Base-by-base conservation (phyloP, 1,284 basidiomycete genomes). In the Papiliotrema terrestris region DNA sequence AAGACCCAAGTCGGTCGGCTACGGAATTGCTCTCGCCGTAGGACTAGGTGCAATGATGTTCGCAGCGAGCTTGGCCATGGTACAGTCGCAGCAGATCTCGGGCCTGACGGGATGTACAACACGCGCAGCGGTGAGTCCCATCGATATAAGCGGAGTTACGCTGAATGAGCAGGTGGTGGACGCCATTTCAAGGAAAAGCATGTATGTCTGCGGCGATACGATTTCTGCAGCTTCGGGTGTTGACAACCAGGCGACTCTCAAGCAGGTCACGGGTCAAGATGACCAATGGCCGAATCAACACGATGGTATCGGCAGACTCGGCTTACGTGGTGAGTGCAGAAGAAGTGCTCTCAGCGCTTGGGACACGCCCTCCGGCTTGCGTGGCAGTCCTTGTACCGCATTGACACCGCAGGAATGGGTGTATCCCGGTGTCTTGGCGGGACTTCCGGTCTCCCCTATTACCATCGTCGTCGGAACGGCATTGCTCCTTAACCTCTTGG, bases 231-330 rank as follows among this genome's bases (percentile, higher is more conserved):
- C 1, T 25, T 25, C n/a, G 4, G 13, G 37, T 86, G 86, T 68
- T 80, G 80, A 56, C 71, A 45, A 77, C 78, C 84, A 61, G 60
- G 57, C 59, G 65, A 1, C 48, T 67, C 4, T 69, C 65, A 6
- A 49, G 56, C n/a, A 55, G 58, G 50, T 47, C 65, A 5, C 45
- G 61, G 4, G n/a, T 56, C 2, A 51, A 51, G 5, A 57, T 62
- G 47, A 61, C 59, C 19, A 63, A 62, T 44, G 65, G 65, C 8
- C 54, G 57, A 66, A 83, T 88, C 52, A 87, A 84, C 8, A 87
- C 85, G 0, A 83, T 88, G 79, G 84, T 88, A n/a, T 83, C 83
- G 2, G 80, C 85, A n/a, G 86, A 88, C 23, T 74, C 71, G 3
- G 80, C 79, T 52, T 80, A 78, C 20, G 83, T 86, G 20, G 63